Conservation (phyloP, 1,284 basidiomycete species). For the Malassezia obtusa region DNA sequence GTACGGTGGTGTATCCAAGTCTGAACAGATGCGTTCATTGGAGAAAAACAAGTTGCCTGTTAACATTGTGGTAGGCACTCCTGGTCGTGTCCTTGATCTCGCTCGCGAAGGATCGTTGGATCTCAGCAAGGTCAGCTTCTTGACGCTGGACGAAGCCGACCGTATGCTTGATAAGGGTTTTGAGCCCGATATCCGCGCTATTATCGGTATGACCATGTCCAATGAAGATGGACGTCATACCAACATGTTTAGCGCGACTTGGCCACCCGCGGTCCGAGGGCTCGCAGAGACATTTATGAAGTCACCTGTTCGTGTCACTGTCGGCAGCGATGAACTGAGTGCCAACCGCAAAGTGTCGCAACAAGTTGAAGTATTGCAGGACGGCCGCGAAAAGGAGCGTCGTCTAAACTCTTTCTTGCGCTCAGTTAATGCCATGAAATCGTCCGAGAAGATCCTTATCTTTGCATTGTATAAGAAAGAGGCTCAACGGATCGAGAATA, state of each 20-base stretch:
- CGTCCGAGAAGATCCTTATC: slow-evolving; percentile 66
- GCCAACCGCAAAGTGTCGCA: slow-evolving; percentile 80
- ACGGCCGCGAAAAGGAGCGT: slow-evolving; percentile 75
- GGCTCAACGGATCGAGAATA: slow-evolving; percentile 75
- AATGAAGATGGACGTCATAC: slow-evolving; percentile 47
- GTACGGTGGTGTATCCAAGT: slow-evolving; percentile 84
- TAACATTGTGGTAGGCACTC: slow-evolving; percentile 82
- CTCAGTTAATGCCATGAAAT: slow-evolving; percentile 46
- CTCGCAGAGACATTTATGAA: slow-evolving; percentile 84
- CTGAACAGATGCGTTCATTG: slow-evolving; percentile 62
- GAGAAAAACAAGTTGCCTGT: slow-evolving; percentile 52
- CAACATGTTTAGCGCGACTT: slow-evolving; percentile 75
- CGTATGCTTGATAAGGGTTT: slow-evolving; percentile 98
- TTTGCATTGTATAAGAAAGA: slow-evolving; percentile 90
- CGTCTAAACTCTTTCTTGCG: slow-evolving; percentile 43
- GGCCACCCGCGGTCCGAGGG: slow-evolving; percentile 89
- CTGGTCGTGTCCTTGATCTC: slow-evolving; percentile 82
- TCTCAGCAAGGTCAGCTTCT: slow-evolving; percentile 63
- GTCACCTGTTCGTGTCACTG: slow-evolving; percentile 78
- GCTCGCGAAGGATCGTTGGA: slow-evolving; percentile 72
- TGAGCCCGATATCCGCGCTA: slow-evolving; percentile 90
- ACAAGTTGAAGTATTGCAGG: slow-evolving; percentile 78
- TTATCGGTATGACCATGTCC: slow-evolving; percentile 67
- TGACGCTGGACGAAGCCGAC: slow-evolving; percentile 95
- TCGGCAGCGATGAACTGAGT: slow-evolving; percentile 86